Conservation (phyloP, 441 rosid genomes). For the Kokia cookei region DNA sequence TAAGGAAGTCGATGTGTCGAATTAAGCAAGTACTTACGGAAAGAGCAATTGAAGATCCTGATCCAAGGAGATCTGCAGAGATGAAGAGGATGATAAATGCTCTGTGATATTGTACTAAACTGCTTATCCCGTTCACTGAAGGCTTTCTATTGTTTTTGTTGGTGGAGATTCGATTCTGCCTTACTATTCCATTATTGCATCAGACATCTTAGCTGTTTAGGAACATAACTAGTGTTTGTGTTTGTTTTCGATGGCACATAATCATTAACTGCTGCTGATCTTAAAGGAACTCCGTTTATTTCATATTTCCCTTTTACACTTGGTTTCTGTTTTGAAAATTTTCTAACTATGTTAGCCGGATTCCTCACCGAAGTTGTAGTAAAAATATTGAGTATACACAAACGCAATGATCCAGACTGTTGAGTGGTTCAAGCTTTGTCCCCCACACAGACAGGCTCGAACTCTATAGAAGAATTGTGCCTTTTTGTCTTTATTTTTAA, state of each 20-base stretch:
- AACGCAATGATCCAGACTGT: no score
- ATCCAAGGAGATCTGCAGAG: constrained; percentile 80
- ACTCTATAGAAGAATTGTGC: no score
- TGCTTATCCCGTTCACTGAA: not conserved
- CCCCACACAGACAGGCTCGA: no score
- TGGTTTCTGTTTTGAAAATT: no score
- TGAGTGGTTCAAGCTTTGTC: no score
- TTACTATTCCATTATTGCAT: not conserved
- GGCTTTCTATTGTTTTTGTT: not conserved
- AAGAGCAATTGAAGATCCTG: constrained; percentile 84
- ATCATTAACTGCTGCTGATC: not conserved
- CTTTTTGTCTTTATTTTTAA: no score
- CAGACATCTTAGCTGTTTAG: not conserved
- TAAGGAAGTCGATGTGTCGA: constrained; percentile 86
- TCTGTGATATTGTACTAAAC: constrained; percentile 32
- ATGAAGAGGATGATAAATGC: constrained; percentile 94
- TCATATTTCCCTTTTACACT: no score
- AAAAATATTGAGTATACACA: no score
- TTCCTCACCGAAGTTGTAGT: no score
- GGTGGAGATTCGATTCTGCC: constrained; percentile 2
- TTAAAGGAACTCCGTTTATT: no score
- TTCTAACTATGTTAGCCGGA: no score
- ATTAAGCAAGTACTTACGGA: constrained; percentile 87
- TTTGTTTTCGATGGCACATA: not conserved
- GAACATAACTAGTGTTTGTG: not conserved